Conservation (phyloP, 306 rosid species). For the Fragaria nilgerrensis region DNA sequence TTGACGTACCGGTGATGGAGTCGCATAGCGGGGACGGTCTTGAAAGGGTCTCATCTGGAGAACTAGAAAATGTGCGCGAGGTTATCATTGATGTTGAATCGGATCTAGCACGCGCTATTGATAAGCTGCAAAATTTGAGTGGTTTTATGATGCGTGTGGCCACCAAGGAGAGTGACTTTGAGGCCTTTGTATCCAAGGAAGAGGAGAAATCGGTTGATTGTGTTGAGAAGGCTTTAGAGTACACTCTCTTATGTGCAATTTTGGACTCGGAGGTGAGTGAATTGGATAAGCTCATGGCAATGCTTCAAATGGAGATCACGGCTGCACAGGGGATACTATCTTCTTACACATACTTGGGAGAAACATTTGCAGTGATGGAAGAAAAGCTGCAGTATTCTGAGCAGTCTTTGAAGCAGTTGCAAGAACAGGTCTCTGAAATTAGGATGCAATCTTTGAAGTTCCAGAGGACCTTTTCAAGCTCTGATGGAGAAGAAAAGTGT, state of each 20-base stretch:
- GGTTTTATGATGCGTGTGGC: constrained; percentile 72
- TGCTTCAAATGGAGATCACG: constrained; percentile 47
- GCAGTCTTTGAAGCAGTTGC: constrained; percentile 51
- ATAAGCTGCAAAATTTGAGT: constrained; percentile 66
- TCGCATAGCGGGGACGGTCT: constrained; percentile 11
- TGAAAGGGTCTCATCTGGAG: constrained; percentile 33
- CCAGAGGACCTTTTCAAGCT: constrained; percentile 45
- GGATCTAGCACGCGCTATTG: constrained; percentile 58
- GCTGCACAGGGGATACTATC: constrained; percentile 38
- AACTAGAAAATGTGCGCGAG: constrained; percentile 31
- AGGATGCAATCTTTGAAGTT: constrained; percentile 51
- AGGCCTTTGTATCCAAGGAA: constrained; percentile 40
- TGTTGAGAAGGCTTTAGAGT: constrained; percentile 48
- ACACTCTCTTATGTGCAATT: constrained; percentile 67
- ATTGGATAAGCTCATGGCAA: constrained; percentile 48
- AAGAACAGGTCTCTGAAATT: constrained; percentile 66
- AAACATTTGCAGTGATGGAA: constrained; percentile 37
- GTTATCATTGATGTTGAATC: constrained; percentile 45
- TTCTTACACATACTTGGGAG: constrained; percentile 38
- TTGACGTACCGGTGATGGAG: constrained; percentile 23
- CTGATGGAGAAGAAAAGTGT: constrained; percentile 47
- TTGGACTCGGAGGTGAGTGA: constrained; percentile 70
- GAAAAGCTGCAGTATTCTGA: constrained; percentile 53
- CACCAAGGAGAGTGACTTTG: constrained; percentile 59
- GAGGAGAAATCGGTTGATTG: constrained; percentile 39